phyloP scores from a whole-genome alignment of 192 early-diverging fungal genomes.

The Phycomyces blakesleeanus region DNA sequence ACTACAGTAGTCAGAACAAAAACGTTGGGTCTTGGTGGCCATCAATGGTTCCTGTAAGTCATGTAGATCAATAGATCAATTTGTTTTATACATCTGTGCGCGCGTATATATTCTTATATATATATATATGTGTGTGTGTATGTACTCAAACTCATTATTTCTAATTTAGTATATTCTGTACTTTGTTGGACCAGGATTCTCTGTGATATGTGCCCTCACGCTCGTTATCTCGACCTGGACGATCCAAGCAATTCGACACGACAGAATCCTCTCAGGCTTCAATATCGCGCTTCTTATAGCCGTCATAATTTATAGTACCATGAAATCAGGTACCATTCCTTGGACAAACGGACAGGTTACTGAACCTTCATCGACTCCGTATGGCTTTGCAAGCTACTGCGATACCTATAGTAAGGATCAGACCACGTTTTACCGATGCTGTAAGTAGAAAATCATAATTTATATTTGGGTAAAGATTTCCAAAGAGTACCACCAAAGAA shows the following conservation, averaged over 20 bases:
- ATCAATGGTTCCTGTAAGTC: conserved; percentile 11
- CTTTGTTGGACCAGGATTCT: conserved; percentile 13
- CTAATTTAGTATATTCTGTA: conserved; percentile 9
- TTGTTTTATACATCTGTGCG: background rate
- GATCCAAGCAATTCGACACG: background rate
- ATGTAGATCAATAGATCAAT: background rate
- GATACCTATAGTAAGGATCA: background rate
- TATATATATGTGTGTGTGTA: too few relatives aligned
- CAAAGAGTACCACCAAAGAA: background rate
- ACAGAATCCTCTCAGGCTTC: background rate
- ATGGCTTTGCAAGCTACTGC: conserved; percentile 10
- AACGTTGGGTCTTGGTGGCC: conserved; percentile 15
- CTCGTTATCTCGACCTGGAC: conserved; percentile 1
- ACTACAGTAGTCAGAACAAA: background rate
- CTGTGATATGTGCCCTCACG: background rate
- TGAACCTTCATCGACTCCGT: background rate
- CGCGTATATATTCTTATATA: too few relatives aligned
- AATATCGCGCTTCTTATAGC: conserved; percentile 6
- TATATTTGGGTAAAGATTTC: background rate
- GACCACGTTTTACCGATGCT: conserved; percentile 9
- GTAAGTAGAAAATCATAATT: conserved; percentile 1
- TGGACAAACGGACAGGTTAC: background rate
- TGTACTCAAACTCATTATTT: too few relatives aligned
- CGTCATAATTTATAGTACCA: conserved; percentile 6
- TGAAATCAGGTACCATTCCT: conserved; percentile 3